Conservation (phyloP, 352 stramenopile genomes). For the Globisporangium paroecandrum region DNA sequence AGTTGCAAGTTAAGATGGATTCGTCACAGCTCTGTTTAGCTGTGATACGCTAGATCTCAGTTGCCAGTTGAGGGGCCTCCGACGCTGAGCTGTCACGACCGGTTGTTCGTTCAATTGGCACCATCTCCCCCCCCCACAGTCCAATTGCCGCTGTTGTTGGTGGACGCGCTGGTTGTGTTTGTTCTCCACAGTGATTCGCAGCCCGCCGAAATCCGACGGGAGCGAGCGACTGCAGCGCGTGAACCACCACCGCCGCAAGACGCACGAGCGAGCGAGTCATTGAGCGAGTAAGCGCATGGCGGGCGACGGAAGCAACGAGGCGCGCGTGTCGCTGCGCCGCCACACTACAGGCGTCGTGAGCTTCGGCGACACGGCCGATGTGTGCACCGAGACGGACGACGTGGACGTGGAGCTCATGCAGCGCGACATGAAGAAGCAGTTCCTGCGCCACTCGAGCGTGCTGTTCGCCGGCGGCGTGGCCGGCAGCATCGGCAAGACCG, state of each 20-base stretch:
- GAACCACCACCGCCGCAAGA: neutral
- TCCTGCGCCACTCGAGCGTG: slow-evolving; percentile 74
- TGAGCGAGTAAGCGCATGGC: slow-evolving; percentile 1
- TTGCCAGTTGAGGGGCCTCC: neutral
- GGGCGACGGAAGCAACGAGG: slow-evolving; percentile 15
- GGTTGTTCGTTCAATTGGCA: slow-evolving; percentile 2
- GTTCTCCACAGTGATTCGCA: slow-evolving; percentile 4
- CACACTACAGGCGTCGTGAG: slow-evolving; percentile 81
- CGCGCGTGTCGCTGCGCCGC: slow-evolving; percentile 56
- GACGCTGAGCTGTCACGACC: neutral
- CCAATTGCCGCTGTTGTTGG: slow-evolving; percentile 3
- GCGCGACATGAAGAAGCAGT: slow-evolving; percentile 61
- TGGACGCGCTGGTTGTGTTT: slow-evolving; percentile 4
- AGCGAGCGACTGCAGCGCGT: neutral
- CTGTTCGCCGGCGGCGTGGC: slow-evolving; percentile 89
- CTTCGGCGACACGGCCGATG: slow-evolving; percentile 72
- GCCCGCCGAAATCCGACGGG: slow-evolving; percentile 8
- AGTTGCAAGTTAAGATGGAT: neutral
- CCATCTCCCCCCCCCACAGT: slow-evolving; percentile 1
- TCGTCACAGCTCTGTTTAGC: neutral
- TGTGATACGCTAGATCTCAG: neutral
- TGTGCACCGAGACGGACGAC: slow-evolving; percentile 78
- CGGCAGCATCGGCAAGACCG: slow-evolving; percentile 94
- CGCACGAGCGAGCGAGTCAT: neutral
- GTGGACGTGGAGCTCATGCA: slow-evolving; percentile 76